Conservation (phyloP, 2,329 filamentous ascomycete genomes). For the Teratosphaeria gauchensis region DNA sequence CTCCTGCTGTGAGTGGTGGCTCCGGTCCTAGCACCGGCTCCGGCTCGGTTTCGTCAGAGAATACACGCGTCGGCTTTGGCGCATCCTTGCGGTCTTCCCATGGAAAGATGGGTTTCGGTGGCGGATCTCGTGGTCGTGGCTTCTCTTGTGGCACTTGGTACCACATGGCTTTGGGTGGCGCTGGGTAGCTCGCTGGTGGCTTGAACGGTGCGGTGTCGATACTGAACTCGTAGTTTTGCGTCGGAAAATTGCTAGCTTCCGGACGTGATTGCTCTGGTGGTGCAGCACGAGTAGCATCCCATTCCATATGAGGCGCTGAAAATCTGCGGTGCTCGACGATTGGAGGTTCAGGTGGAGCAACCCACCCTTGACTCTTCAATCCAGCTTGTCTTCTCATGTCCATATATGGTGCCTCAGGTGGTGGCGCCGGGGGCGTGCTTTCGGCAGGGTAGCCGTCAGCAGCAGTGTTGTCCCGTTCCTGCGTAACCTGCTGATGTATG, state of each 20-base stretch:
- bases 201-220: slow-evolving; percentile 64
- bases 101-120: slow-evolving; percentile 65
- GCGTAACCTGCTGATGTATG: neutral
- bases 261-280: slow-evolving; percentile 60
- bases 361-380: slow-evolving; percentile 33
- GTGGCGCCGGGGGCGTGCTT: slow-evolving; percentile 24
- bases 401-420: slow-evolving; percentile 32
- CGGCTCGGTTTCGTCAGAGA: slow-evolving; percentile 43
- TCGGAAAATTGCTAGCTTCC: slow-evolving; percentile 76
- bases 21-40: slow-evolving; percentile 8
- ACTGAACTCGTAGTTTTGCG: slow-evolving; percentile 74
- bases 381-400: slow-evolving; percentile 35
- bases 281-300: slow-evolving; percentile 52
- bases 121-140: slow-evolving; percentile 48
- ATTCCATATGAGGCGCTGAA: slow-evolving; percentile 49
- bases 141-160: slow-evolving; percentile 62
- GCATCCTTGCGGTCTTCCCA: slow-evolving; percentile 64
- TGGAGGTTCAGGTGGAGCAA: slow-evolving; percentile 30
- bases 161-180: slow-evolving; percentile 79
- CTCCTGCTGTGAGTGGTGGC: slow-evolving; percentile 10
- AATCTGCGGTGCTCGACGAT: slow-evolving; percentile 42
- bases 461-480: neutral
- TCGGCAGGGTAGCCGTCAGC: slow-evolving; percentile 14
- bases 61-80: slow-evolving; percentile 55
- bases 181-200: slow-evolving; percentile 66